Evolutionary conservation across 2,329 filamentous ascomycete genomes (phyloP).

Genomic region (Aspergillus proliferans): DNA sequence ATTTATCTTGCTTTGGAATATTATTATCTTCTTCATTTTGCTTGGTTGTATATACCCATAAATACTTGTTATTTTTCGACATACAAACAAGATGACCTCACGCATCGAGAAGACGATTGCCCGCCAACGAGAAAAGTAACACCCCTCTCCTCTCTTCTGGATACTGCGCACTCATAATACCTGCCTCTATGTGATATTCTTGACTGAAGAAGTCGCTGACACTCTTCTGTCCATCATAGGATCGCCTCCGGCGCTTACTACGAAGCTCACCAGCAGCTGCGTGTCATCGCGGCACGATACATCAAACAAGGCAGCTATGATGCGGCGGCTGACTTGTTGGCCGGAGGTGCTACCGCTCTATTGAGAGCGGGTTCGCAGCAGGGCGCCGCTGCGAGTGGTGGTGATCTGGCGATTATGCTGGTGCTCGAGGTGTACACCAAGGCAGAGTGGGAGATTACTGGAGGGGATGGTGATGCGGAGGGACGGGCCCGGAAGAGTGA

Average conservation of each 20-base stretch:
- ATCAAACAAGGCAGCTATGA: constrained; percentile 79
- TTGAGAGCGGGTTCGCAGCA: constrained; percentile 59
- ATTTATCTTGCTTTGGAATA: not conserved
- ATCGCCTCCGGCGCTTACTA: constrained; percentile 91
- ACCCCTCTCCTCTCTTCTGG: not conserved
- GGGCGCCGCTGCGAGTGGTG: constrained; percentile 88
- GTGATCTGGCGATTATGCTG: constrained; percentile 79
- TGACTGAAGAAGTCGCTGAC: not conserved
- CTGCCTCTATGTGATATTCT: not conserved
- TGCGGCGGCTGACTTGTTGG: constrained; percentile 80
- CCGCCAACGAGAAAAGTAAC: constrained; percentile 70
- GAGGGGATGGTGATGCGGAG: constrained; percentile 49
- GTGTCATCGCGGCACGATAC: constrained; percentile 89
- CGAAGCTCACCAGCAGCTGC: constrained; percentile 96
- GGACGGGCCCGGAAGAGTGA: constrained; percentile 57
- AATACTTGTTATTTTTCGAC: not conserved
- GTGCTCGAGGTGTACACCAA: constrained; percentile 88
- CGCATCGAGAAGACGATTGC: constrained; percentile 64
- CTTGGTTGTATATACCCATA: not conserved
- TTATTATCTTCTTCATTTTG: not conserved
- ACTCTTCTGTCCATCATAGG: constrained; percentile 38
- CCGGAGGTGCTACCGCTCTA: constrained; percentile 74
- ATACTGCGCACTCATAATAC: not conserved
- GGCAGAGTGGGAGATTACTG: constrained; percentile 63
- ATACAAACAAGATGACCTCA: constrained; percentile 32